Conservation (phyloP, 257 asterid species). For the Verbena officinalis region DNA sequence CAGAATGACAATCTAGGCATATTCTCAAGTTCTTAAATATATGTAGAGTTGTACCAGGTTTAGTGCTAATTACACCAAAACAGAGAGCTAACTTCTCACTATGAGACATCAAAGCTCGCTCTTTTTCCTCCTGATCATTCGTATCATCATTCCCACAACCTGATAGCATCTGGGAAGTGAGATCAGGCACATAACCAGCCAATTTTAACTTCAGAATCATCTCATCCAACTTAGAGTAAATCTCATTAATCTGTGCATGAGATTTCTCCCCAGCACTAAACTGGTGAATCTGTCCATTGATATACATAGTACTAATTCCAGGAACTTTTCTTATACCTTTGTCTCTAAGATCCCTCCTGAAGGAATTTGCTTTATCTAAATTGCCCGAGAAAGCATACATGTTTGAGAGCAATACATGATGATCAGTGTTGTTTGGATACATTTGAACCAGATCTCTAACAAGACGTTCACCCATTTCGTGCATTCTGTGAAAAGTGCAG, state of each 20-base stretch:
- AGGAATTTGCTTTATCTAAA: conserved; percentile 51
- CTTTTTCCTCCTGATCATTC: conserved; percentile 50
- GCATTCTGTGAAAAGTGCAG: conserved; percentile 56
- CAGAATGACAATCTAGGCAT: conserved; percentile 65
- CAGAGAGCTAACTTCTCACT: conserved; percentile 67
- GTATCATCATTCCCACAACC: conserved; percentile 34
- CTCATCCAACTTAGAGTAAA: conserved; percentile 59
- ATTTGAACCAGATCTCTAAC: conserved; percentile 49
- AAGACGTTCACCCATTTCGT: conserved; percentile 54
- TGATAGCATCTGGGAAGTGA: conserved; percentile 36
- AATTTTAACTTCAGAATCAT: conserved; percentile 48
- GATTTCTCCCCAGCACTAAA: conserved; percentile 63
- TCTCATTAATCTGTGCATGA: conserved; percentile 43
- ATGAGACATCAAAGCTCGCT: conserved; percentile 50
- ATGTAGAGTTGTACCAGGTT: conserved; percentile 45
- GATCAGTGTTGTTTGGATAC: conserved; percentile 66
- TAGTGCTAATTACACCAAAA: conserved; percentile 61
- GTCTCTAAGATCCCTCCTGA: conserved; percentile 59
- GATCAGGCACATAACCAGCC: conserved; percentile 54
- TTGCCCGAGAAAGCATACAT: conserved; percentile 61
- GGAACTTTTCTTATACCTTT: conserved; percentile 70
- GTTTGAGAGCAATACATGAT: conserved; percentile 75
- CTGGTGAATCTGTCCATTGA: conserved; percentile 52
- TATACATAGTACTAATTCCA: conserved; percentile 60
- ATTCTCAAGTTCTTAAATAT: conserved; percentile 66